These are phyloP conservation scores for Epichloe glyceriae DNA, from an alignment of 2,329 filamentous ascomycete species.

Conservation along the genomic window DNA sequence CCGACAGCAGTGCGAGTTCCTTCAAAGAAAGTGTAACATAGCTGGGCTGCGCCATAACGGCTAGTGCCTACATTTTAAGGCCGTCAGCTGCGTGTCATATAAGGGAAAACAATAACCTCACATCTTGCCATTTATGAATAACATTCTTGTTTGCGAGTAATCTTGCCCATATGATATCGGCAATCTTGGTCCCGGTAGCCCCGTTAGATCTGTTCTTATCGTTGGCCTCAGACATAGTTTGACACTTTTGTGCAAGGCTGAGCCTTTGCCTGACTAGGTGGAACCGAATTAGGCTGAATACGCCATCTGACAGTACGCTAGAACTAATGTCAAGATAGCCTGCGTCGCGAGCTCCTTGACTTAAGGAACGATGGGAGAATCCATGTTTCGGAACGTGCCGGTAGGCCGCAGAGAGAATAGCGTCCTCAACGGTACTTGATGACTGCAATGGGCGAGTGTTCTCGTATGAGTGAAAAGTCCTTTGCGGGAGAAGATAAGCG, in stretches of 20 bases:
- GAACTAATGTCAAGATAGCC: conserved; percentile 80
- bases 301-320: conserved; percentile 66
- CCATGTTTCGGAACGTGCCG: conserved; percentile 67
- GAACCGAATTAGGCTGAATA: conserved; percentile 71
- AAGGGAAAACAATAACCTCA: conserved; percentile 19
- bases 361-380: conserved; percentile 63
- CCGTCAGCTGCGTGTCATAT: neutral
- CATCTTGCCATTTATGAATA: conserved; percentile 75
- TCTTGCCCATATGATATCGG: conserved; percentile 60
- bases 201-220: conserved; percentile 11
- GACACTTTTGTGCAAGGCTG: conserved; percentile 34
- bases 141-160: conserved; percentile 62
- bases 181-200: conserved; percentile 51
- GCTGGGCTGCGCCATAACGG: conserved; percentile 74
- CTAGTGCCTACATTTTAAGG: conserved; percentile 51
- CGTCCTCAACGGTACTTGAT: conserved; percentile 56
- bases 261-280: conserved; percentile 58
- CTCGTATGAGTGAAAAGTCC: conserved; percentile 60
- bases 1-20: conserved; percentile 71
- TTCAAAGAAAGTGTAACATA: conserved; percentile 63
- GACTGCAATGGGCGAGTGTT: conserved; percentile 43
- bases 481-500: neutral
- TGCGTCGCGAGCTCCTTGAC: conserved; percentile 66
- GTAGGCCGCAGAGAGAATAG: conserved; percentile 73
- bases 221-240: conserved; percentile 24